Evolutionary conservation across 2,329 filamentous ascomycete genomes (phyloP), one percentile per base, ranked within the genome.

Genomic region (Xylariaceae sp.): DNA sequence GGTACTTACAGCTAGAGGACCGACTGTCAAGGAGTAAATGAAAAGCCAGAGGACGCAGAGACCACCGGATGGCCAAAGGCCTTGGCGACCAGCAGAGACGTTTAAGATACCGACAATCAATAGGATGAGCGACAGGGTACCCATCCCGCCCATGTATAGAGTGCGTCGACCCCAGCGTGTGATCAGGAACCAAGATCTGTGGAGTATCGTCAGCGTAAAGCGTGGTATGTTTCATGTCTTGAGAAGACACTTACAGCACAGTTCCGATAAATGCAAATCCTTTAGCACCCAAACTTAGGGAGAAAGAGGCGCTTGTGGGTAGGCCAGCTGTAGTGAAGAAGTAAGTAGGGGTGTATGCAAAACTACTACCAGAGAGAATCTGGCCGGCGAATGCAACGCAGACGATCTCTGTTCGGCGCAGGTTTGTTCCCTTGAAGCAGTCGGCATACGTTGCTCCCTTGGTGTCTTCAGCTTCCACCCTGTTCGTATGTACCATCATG

Each of bases 21-120:
- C 81, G 14, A 82, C 71, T 0, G 79, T 81, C 41, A 76, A 65
- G 60, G 76, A 77, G 68, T 81, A 82, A 12, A 75, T 64, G 55
- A 79, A 75, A 0, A 76, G 75, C 68, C 74, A 80, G 39, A 79
- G 67, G 4, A 82, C 66, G 4, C 79, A 72, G 41, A 82, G 68
- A 1, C 72, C 71, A 0, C 77, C 79, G 0, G 75, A 74, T 0
- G 72, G 71, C 69, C 72, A 76, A 2, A 78, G 76, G 2, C 76
- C 52, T 73, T 72, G 63, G 40, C 75, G 70, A 46, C 79, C 81
- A 3, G 71, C 67, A 37, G 78, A 73, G 1, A 75, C 76, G 51
- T 71, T 76, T 16, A 79, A 57, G 14, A 81, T 67, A 2, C 79
- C 69, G 45, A 81, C 68, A 7, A 73, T 64, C 2, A 77, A 71